phyloP scores from a whole-genome alignment of 192 early-diverging fungal species.

The Irineochytrium annulatum region DNA sequence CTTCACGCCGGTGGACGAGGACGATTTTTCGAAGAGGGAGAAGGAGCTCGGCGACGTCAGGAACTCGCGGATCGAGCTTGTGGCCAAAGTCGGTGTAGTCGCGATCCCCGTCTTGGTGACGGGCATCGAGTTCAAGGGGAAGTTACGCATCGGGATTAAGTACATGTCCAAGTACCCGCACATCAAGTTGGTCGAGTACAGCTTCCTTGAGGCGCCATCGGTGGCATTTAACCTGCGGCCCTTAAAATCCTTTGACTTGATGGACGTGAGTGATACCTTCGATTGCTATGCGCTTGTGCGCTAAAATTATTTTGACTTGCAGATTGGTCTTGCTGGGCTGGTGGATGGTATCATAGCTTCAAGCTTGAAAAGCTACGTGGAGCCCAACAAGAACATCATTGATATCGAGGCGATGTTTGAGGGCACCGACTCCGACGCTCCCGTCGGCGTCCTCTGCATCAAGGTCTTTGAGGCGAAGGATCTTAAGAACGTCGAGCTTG shows the following conservation, averaged over 20 bases:
- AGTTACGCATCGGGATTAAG: slow-evolving; percentile 76
- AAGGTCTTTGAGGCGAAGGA: slow-evolving; percentile 74
- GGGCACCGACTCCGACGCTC: slow-evolving; percentile 63
- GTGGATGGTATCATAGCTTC: slow-evolving; percentile 36
- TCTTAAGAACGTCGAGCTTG: slow-evolving; percentile 81
- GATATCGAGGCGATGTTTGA: slow-evolving; percentile 77
- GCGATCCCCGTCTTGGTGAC: slow-evolving; percentile 20
- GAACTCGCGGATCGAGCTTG: slow-evolving; percentile 84
- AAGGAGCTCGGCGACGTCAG: slow-evolving; percentile 37
- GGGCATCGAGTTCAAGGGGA: background rate
- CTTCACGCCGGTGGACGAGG: slow-evolving; percentile 79
- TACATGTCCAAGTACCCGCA: slow-evolving; percentile 84
- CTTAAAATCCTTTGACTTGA: slow-evolving; percentile 71
- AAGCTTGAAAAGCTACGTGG: slow-evolving; percentile 13
- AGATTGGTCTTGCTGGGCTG: slow-evolving; percentile 20
- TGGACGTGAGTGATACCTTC: slow-evolving; percentile 62
- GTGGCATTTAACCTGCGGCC: slow-evolving; percentile 90
- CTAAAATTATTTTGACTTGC: background rate
- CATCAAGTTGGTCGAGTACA: slow-evolving; percentile 75
- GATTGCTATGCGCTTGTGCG: no score
- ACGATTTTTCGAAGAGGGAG: slow-evolving; percentile 34
- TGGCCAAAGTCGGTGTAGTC: slow-evolving; percentile 72
- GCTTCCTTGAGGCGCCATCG: slow-evolving; percentile 79
- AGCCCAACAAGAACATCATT: slow-evolving; percentile 71
- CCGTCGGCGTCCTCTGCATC: slow-evolving; percentile 82